A percentile compares a stretch with the other conserved stretches of the same genome.
Evolutionary conservation across 2,329 filamentous ascomycete species (phyloP).

Genomic region (Aspergillaceae sp.): DNA sequence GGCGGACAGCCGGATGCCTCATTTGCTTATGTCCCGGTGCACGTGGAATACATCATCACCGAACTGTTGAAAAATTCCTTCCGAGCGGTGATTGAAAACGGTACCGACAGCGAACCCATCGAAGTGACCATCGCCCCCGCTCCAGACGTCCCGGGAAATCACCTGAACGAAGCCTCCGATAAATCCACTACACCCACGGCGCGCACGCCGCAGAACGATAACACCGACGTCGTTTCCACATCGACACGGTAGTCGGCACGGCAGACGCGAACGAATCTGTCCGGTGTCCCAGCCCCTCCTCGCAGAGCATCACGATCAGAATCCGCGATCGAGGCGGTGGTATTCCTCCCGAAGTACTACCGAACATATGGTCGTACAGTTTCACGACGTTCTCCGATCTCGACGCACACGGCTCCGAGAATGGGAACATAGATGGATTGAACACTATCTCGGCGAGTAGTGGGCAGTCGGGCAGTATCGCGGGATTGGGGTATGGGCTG

Average conservation of each 20-base stretch:
- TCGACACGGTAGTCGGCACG: slow-evolving; percentile 19
- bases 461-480: slow-evolving; percentile 72
- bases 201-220: slow-evolving; percentile 6
- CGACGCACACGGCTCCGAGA: slow-evolving; percentile 40
- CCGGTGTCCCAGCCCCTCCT: slow-evolving; percentile 35
- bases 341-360: slow-evolving; percentile 72
- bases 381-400: slow-evolving; percentile 88
- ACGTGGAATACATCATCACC: slow-evolving; percentile 94
- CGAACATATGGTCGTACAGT: slow-evolving; percentile 91
- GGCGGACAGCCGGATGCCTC: slow-evolving; percentile 79
- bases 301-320: slow-evolving; percentile 82
- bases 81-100: slow-evolving; percentile 78
- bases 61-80: slow-evolving; percentile 97
- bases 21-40: slow-evolving; percentile 90
- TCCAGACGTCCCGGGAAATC: slow-evolving; percentile 40
- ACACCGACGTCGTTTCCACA: slow-evolving; percentile 21
- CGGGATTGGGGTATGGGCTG: slow-evolving; percentile 84
- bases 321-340: slow-evolving; percentile 94
- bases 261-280: slow-evolving; percentile 26
- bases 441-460: slow-evolving; percentile 65
- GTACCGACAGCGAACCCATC: slow-evolving; percentile 69
- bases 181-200: not conserved
- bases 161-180: slow-evolving; percentile 34
- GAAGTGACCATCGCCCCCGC: slow-evolving; percentile 83
- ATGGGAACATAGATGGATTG: slow-evolving; percentile 57